These are phyloP conservation scores for Neurospora sublineolata DNA, from an alignment of 495 filamentous ascomycete genomes.

Conservation along the genomic window DNA sequence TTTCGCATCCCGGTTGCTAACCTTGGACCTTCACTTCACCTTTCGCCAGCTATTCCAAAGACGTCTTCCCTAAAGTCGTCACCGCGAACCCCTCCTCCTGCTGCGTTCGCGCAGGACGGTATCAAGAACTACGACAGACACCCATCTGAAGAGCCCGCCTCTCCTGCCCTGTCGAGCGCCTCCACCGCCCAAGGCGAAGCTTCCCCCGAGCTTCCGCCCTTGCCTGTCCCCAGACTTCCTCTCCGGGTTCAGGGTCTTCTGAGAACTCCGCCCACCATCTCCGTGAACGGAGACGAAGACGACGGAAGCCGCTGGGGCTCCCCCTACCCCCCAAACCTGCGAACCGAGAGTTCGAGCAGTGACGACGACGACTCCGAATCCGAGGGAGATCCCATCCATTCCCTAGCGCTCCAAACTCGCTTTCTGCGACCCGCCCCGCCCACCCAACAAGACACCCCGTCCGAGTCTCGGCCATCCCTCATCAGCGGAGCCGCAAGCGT, in stretches of 20 bases:
- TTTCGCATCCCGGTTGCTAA: conserved; percentile 5
- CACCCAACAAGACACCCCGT: conserved; percentile 19
- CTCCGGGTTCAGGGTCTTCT: conserved; percentile 35
- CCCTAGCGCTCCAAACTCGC: conserved; percentile 39
- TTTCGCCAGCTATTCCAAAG: conserved; percentile 21
- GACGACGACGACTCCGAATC: conserved; percentile 22
- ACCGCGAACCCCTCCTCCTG: conserved; percentile 38
- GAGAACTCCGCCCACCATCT: conserved; percentile 35
- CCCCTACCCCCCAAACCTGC: conserved; percentile 50
- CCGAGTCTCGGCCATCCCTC: conserved; percentile 27
- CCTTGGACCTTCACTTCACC: neutral
- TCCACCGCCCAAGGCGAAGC: conserved; percentile 43
- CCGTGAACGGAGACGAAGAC: conserved; percentile 18
- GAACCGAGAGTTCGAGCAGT: conserved; percentile 38
- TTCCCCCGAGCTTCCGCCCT: conserved; percentile 42
- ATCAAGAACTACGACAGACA: conserved; percentile 13
- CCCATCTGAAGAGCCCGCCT: conserved; percentile 22
- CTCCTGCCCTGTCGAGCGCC: conserved; percentile 38
- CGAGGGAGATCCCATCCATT: conserved; percentile 42
- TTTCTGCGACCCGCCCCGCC: conserved; percentile 40
- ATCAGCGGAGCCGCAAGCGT: conserved; percentile 41
- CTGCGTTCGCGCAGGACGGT: conserved; percentile 42
- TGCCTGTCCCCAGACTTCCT: conserved; percentile 37
- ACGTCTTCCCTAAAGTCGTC: conserved; percentile 41
- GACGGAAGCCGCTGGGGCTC: conserved; percentile 65